Base-by-base conservation (phyloP, 805 yeast genomes). In the Saturnispora mendoncae region DNA sequence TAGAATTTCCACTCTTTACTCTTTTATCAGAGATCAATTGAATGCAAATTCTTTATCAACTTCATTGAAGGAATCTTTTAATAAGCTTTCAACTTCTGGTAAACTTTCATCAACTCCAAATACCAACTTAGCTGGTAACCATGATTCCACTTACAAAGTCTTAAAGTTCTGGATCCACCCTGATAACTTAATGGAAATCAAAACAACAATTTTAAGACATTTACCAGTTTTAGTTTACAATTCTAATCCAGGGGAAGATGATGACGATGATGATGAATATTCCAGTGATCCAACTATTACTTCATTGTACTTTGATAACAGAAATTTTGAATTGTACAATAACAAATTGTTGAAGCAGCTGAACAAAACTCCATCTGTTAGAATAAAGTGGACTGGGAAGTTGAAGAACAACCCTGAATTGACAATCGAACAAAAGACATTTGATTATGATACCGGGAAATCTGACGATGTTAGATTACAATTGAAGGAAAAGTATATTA, bases 121-220 rank as follows among this genome's bases (percentile, higher is more conserved):
- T 41, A 53, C 62, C 7, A 45, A 58, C 7, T 36, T 46, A 12
- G 35, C 40, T 4, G 19, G 39, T 18, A 30, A 43, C 6, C 49
- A 50, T 33, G 58, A 54, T 6, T 35, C 46, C 7, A 56, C 56
- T 25, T 78, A 53, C 67, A 80, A 68, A 48, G 79, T 85, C 13
- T 78, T 80, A 62, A 86, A 84, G 64, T 90, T 90, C 62, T 90
- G 98, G 98, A 73, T 92, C 33, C 97, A 90, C 60, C 88, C 90
- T n/a, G 98, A 92, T 52, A 84, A 86, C 58, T 60, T 92, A 58
- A 88, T 90, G 96, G 97, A 90, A 65, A 95, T 88, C 42, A 90
- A 90, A 66, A 86, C 97, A n/a, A 78, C 87, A 45, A 84, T 90
- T 50, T 73, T 90, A 57, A 81, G 97, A 60, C 94, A 86, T 54